These are phyloP conservation scores for Dipodascus geniculatus DNA, from an alignment of 805 yeast species.

Conservation along the genomic window DNA sequence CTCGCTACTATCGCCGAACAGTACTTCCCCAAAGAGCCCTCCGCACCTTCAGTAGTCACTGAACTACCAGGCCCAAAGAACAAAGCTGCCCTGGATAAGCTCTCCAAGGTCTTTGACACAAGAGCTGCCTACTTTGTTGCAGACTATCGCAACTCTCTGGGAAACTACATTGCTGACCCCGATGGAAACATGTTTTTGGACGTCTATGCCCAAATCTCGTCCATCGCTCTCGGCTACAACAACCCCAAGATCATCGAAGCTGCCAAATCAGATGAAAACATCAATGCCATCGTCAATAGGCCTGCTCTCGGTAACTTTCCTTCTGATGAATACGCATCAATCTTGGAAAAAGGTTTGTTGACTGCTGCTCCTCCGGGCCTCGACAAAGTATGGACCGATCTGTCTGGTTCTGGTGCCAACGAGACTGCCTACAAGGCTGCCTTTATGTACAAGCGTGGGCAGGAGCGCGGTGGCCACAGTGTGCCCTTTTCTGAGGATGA, in stretches of 20 bases:
- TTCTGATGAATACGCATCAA: conserved; percentile 41
- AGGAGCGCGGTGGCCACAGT: conserved; percentile 58
- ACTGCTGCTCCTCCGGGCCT: conserved; percentile 73
- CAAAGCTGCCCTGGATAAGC: conserved; percentile 36
- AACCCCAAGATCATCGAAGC: conserved; percentile 62
- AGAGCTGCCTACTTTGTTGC: conserved; percentile 65
- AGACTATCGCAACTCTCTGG: conserved; percentile 62
- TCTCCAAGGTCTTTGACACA: conserved; percentile 55
- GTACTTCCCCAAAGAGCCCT: conserved; percentile 70
- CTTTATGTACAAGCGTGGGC: conserved; percentile 64
- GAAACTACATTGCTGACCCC: conserved; percentile 71
- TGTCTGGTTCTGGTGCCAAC: conserved; percentile 81
- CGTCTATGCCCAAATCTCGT: conserved; percentile 74
- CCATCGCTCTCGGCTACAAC: conserved; percentile 78
- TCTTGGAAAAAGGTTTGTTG: conserved; percentile 45
- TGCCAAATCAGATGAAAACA: conserved; percentile 59
- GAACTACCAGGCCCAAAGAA: conserved; percentile 72
- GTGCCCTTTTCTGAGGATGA: conserved; percentile 52
- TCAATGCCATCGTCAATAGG: conserved; percentile 64
- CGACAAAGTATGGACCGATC: conserved; percentile 63
- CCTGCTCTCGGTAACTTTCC: conserved; percentile 83
- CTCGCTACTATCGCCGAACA: conserved; percentile 16
- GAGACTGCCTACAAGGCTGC: conserved; percentile 86
- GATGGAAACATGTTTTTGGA: conserved; percentile 71
- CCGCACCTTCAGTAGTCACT: conserved; percentile 51